Conservation (phyloP, 345 rosid species). For the Pugionium dolabratum region DNA sequence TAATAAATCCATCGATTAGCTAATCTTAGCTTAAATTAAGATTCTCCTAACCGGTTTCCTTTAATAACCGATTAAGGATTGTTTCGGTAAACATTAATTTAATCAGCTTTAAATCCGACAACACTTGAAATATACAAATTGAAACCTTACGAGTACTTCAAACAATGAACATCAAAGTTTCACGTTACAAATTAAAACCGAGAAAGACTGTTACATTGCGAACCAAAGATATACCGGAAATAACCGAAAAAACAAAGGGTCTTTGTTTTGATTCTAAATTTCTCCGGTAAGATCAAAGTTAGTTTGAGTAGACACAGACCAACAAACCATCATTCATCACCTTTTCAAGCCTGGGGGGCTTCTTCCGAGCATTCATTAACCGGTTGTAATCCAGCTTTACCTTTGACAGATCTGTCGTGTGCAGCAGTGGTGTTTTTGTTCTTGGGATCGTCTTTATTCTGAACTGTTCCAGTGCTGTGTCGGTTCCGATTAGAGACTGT, state of each 20-base stretch:
- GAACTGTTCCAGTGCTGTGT: conserved; percentile 59
- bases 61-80: no score
- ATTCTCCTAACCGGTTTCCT: no score
- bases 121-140: no score
- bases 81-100: no score
- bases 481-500: conserved; percentile 52
- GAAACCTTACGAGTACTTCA: no score
- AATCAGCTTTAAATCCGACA: no score
- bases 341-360: conserved; percentile 7
- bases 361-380: conserved; percentile 45
- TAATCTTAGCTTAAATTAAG: no score
- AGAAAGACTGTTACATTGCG: conserved; percentile 32
- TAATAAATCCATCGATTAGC: no score
- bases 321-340: conserved; percentile 33
- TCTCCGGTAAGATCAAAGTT: conserved; percentile 26
- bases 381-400: conserved; percentile 46
- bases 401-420: conserved; percentile 42
- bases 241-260: conserved; percentile 36
- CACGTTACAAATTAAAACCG: background rate
- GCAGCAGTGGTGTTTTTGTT: conserved; percentile 27
- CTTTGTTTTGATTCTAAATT: conserved; percentile 16
- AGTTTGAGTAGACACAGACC: conserved; percentile 30
- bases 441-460: conserved; percentile 34
- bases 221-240: conserved; percentile 34
- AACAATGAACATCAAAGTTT: no score